Base-by-base conservation (phyloP, 148 eudicot genomes). In the Cornus controversa region DNA sequence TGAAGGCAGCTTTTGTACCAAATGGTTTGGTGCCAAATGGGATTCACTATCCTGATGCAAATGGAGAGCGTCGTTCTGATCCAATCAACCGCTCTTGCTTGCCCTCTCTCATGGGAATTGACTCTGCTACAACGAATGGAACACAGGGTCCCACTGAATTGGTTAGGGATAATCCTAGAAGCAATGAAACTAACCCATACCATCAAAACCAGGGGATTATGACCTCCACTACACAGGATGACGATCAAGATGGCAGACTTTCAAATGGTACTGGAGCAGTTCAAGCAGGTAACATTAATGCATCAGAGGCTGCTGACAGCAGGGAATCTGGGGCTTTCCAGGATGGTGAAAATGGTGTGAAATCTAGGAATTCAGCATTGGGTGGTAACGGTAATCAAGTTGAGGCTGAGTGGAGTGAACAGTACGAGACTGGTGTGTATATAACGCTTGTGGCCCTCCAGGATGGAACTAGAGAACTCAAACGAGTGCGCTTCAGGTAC, bases 401-500 rank as follows among this genome's bases (percentile, higher is more conserved):
- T 65, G 97, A 95, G 84, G 96, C 97, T 29, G 99, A 93, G 76
- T 93, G 99, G 97, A 95, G 91, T 77, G 99, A 95, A 78, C 99
- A 91, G 83, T 95, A 95, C 28, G 99, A 93, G 88, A 93, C 96
- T 71, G 99, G 99, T 73, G 99, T 95, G 67, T 95, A 95, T 72
- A 93, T 95, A 68, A 95, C 99, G 25, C 90, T 95, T 45, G 85
- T 95, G 65, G 94, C 99, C 79, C 93, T 93, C 73, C 84, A 85
- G 70, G 97, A 95, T 84, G 97, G 99, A 74, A 90, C 97, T 26
- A 86, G 97, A 79, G 99, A 95, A 83, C 99, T 95, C 73, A 95
- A 95, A 83, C 90, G 99, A 24, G 99, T 95, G 75, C 99, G 99
- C 79, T 95, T 95, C 99, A 95, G 99, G 99, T 95, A 88, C 70